Percentiles rank a stretch among this genome's conserved stretches.
phyloP scores from a whole-genome alignment of 306 rosid species.

The Rubus parviflorus region DNA sequence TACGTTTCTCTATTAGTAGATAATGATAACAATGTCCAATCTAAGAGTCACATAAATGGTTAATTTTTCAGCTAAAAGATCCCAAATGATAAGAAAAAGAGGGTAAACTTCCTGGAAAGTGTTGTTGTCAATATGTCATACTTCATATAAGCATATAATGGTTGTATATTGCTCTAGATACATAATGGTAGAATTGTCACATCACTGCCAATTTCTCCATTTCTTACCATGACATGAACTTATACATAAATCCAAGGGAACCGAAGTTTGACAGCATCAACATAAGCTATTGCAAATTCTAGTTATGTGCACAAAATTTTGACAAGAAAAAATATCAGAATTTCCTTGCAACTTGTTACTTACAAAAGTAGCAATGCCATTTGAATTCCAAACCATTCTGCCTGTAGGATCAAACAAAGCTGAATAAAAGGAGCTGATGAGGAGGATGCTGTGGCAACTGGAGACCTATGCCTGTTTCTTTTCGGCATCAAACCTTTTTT shows the following conservation, averaged over 20 bases:
- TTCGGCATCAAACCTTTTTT: not conserved
- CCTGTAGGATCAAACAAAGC: not conserved
- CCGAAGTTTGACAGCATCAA: not conserved
- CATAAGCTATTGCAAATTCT: not conserved
- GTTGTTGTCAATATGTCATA: constrained; percentile 1
- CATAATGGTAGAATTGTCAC: not conserved
- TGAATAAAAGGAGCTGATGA: not conserved
- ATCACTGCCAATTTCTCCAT: not conserved
- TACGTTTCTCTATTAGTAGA: not conserved
- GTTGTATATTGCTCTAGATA: not conserved
- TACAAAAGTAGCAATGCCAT: constrained; percentile 4
- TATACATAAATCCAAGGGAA: not conserved
- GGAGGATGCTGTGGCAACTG: not conserved
- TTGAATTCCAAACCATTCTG: not conserved
- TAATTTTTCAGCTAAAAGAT: not conserved
- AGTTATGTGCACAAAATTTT: not conserved
- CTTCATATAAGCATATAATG: not conserved
- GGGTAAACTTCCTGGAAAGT: not conserved
- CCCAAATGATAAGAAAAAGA: not conserved
- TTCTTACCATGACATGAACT: not conserved
- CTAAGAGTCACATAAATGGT: not conserved
- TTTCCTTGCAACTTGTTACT: constrained; percentile 3
- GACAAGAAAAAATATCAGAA: constrained; percentile 1
- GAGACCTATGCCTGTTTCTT: not conserved
- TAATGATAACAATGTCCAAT: not conserved